phyloP scores from a whole-genome alignment of 2,329 filamentous ascomycete genomes.

The Lecanosticta acicola region DNA sequence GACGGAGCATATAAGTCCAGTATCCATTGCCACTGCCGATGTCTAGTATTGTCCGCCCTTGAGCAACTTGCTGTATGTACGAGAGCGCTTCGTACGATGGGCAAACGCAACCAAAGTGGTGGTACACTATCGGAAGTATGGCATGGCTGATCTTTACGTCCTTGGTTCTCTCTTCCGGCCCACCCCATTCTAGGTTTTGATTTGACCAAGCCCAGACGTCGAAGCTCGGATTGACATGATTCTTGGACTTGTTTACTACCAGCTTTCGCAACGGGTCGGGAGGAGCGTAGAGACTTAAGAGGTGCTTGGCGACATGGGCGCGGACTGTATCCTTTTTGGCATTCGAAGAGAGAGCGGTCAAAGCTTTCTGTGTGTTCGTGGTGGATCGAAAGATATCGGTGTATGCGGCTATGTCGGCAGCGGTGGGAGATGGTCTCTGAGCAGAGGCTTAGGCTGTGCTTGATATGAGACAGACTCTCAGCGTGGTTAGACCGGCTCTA shows the following conservation, averaged over 20 bases:
- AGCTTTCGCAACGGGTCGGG: constrained; percentile 36
- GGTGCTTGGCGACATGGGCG: constrained; percentile 50
- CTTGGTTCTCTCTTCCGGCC: constrained; percentile 51
- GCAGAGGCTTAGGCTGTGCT: constrained; percentile 19
- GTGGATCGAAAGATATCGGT: constrained; percentile 59
- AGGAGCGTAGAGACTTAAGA: constrained; percentile 50
- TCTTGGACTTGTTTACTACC: constrained; percentile 38
- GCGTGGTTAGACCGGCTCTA: not conserved
- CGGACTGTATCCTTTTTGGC: constrained; percentile 61
- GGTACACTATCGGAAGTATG: constrained; percentile 66
- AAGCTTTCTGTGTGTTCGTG: constrained; percentile 55
- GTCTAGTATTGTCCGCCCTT: constrained; percentile 54
- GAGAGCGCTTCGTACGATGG: constrained; percentile 62
- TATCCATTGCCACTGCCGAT: constrained; percentile 69
- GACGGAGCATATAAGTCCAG: constrained; percentile 66
- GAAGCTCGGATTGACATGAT: constrained; percentile 58
- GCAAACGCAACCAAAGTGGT: constrained; percentile 70
- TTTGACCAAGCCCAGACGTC: constrained; percentile 63
- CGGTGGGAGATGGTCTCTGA: constrained; percentile 44
- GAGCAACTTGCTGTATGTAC: constrained; percentile 53
- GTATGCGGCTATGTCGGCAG: constrained; percentile 60
- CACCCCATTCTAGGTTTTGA: constrained; percentile 59
- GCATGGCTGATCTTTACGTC: constrained; percentile 57
- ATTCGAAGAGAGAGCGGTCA: constrained; percentile 59
- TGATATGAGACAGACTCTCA: constrained; percentile 9